Percentiles rank a stretch among this genome's conserved stretches.
Conservation (phyloP, 345 rosid genomes). For the Salix koriyanagi region DNA sequence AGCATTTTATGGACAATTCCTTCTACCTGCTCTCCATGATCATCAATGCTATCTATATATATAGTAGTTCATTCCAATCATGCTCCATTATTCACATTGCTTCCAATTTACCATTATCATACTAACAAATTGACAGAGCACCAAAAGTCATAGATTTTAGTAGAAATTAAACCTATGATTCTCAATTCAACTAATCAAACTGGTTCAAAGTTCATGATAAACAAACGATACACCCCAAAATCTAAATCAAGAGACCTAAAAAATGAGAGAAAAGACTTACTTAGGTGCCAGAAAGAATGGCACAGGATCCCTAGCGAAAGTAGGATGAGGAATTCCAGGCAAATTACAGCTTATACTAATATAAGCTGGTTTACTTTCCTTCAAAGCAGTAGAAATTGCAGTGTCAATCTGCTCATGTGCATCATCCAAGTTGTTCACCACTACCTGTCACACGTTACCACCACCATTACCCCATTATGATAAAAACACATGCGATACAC, state of each 20-base stretch:
- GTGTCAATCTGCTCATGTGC: slow-evolving; percentile 65
- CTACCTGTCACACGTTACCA: slow-evolving; percentile 41
- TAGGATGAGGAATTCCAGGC: slow-evolving; percentile 61
- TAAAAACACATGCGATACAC: background rate
- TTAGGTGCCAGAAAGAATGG: slow-evolving; percentile 55
- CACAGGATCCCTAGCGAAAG: slow-evolving; percentile 57
- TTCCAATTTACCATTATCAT: background rate
- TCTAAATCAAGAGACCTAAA: background rate
- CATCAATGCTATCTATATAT: background rate
- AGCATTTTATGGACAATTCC: background rate
- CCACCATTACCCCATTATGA: background rate
- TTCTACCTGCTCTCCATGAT: background rate
- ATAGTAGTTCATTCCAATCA: background rate
- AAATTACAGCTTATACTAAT: slow-evolving; percentile 67
- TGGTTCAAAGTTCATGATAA: background rate
- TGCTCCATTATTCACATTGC: background rate
- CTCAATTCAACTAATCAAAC: background rate
- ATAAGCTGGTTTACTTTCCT: slow-evolving; percentile 68
- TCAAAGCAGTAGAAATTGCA: slow-evolving; percentile 66
- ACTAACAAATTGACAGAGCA: background rate
- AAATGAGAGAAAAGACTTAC: slow-evolving; percentile 30
- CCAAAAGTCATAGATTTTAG: background rate
- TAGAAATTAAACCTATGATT: background rate
- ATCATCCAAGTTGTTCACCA: slow-evolving; percentile 68
- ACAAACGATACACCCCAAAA: background rate